Base-by-base conservation (phyloP, 1,284 basidiomycete genomes). In the Vanrija pseudolonga region DNA sequence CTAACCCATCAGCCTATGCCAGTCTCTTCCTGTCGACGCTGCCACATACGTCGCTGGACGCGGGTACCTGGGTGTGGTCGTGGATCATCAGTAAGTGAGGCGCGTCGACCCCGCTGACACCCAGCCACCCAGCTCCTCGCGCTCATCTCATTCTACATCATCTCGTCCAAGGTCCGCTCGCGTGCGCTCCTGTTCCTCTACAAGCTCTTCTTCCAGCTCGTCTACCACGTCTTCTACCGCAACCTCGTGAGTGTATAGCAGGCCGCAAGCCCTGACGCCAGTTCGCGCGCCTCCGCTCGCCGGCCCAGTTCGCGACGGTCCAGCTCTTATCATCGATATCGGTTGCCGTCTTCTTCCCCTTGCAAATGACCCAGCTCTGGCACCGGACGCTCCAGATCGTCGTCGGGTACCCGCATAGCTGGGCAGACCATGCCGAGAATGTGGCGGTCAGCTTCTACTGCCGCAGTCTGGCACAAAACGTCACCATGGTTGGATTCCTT, bases 391-490 rank as follows among this genome's bases (percentile, higher is more conserved):
- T 80, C 19, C 74, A 78, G 54, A 69, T 77, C 43, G 63, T 80
- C 24, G 64, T 78, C 17, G 79, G 80, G 0, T 76, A 79, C 39
- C 76, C 77, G 0, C 73, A 76, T 47, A 72, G 76, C 0, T 81
- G 77, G 58, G 76, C 79, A 36, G 81, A 82, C 55, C 79, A 82
- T 58, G 74, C 77, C 12, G 79, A 82, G 45, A 67, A 63, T 12
- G 69, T 81, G 5, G 79, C 79, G 0, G 72, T 74, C 36, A 67
- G 69, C 14, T 79, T 82, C 50, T 82, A 81, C 62, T 72, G 81
- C 26, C 69, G 81, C n/a, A 78, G 81, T 42, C 60, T 82, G 22
- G 80, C 81, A n/a, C 81, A 83, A 61, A 81, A 82, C 57, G 78
- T 79, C 4, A 81, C 80, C 5, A 82, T 79, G 66, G 65, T 80